These are phyloP conservation scores for Carallia brachiata DNA, from an alignment of 345 rosid species.

Conservation along the genomic window DNA sequence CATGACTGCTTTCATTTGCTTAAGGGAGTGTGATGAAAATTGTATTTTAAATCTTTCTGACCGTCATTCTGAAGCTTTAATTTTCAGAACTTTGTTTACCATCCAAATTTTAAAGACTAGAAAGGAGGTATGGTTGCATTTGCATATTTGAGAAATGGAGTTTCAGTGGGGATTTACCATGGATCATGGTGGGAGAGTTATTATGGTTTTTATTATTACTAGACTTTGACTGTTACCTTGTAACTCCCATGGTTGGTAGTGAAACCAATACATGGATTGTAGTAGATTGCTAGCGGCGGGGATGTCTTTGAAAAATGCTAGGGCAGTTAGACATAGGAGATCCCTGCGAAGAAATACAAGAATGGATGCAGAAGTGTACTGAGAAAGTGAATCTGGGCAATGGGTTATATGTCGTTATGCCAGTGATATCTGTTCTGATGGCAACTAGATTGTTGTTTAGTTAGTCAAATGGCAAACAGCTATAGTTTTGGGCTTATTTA, in stretches of 20 bases:
- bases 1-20: no score
- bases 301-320: background rate
- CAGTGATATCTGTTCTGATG: no score
- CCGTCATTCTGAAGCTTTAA: no score
- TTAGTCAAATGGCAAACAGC: no score
- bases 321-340: background rate
- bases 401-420: background rate
- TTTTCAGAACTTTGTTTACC: no score
- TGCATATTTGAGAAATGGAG: background rate
- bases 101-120: no score
- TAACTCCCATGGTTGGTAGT: background rate
- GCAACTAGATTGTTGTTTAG: no score
- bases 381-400: background rate
- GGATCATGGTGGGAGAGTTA: background rate
- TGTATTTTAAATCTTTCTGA: no score
- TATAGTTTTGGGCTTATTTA: no score
- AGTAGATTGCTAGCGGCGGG: background rate
- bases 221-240: background rate
- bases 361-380: background rate
- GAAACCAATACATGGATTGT: background rate
- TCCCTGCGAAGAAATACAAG: background rate
- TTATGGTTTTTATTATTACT: background rate
- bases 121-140: no score
- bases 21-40: no score
- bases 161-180: background rate